Base-by-base conservation (phyloP, 2,329 filamentous ascomycete genomes). In the Penicillium sp. region DNA sequence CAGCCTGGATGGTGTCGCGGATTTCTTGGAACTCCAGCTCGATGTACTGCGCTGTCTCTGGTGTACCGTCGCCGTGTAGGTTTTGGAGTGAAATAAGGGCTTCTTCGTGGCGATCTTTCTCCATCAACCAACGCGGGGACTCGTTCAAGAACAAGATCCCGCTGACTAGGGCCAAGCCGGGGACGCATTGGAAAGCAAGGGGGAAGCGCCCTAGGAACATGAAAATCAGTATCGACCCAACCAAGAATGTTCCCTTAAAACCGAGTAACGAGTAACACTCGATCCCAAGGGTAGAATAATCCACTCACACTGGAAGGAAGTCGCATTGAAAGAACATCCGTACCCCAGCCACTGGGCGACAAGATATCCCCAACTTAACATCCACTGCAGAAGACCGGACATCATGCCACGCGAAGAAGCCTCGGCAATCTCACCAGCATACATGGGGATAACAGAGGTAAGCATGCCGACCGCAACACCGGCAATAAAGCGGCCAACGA, bases 21-120 rank as follows among this genome's bases (percentile, higher is more conserved):
- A 78, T 78, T 47, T 76, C 69, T 29, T 63, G 62, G 52, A 73
- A 77, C 57, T 78, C 76, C 3, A 68, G 63, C n/a, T 77, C 69
- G 50, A 78, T 61, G 10, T 61, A 59, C 20, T 61, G 50, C 5
- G 54, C 64, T 16, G 58, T 63, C 29, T 66, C 61, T 0, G 58
- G 50, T 8, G 59, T 54, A 4, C 59, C 59, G 7, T 61, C 44
- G 5, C 56, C 57, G 11, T 66, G 63, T 2, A 66, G 61, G 7
- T 54, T 56, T 6, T 58, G 48, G 3, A 68, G 56, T 9, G 57
- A 53, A 1, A 22, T 53, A 2, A 58, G 42, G 7, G 65, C 63
- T 51, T 67, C 64, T 3, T 67, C 65, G 31, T 63, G 60, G 14
- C 64, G 58, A 40, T 65, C 66, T 40, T 64, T 64, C 26, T 67